phyloP scores from a whole-genome alignment of 1,139 yeast genomes.

The Saccharomycopsis hybrid region DNA sequence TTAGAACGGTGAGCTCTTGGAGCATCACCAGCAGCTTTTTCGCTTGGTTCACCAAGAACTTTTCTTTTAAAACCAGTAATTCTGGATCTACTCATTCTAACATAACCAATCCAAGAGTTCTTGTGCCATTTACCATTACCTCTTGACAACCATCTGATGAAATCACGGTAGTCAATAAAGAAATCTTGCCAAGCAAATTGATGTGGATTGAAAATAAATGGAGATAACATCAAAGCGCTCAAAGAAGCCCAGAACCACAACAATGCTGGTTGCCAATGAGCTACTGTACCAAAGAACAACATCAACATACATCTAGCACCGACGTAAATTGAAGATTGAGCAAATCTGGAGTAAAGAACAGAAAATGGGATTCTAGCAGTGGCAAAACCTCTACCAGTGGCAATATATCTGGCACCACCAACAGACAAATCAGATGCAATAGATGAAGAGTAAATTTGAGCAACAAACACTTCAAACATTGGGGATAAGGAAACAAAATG shows the following conservation, averaged over 20 bases:
- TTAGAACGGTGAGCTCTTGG: slow-evolving; percentile 91
- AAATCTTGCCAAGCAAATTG: slow-evolving; percentile 99
- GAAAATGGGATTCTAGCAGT: slow-evolving; percentile 98
- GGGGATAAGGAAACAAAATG: slow-evolving; percentile 90
- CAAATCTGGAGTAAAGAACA: slow-evolving; percentile 91
- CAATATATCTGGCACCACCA: slow-evolving; percentile 99
- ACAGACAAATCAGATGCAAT: slow-evolving; percentile 86
- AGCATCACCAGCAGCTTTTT: slow-evolving; percentile 91
- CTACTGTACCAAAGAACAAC: slow-evolving; percentile 83
- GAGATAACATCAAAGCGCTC: slow-evolving; percentile 85
- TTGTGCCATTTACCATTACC: slow-evolving; percentile 99
- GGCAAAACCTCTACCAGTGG: slow-evolving; percentile 99
- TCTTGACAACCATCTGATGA: slow-evolving; percentile 96
- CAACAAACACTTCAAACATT: slow-evolving; percentile 95
- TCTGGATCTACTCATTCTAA: slow-evolving; percentile 92
- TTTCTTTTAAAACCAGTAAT: slow-evolving; percentile 97
- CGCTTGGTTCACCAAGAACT: slow-evolving; percentile 79
- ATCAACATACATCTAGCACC: slow-evolving; percentile 90
- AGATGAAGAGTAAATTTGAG: slow-evolving; percentile 94
- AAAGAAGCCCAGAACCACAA: slow-evolving; percentile 98
- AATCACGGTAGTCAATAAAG: slow-evolving; percentile 97
- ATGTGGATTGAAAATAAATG: slow-evolving; percentile 95
- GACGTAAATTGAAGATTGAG: slow-evolving; percentile 93
- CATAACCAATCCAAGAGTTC: slow-evolving; percentile 98
- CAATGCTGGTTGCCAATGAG: slow-evolving; percentile 96